phyloP scores from a whole-genome alignment of 2,329 filamentous ascomycete species.

The Cercospora sp. region DNA sequence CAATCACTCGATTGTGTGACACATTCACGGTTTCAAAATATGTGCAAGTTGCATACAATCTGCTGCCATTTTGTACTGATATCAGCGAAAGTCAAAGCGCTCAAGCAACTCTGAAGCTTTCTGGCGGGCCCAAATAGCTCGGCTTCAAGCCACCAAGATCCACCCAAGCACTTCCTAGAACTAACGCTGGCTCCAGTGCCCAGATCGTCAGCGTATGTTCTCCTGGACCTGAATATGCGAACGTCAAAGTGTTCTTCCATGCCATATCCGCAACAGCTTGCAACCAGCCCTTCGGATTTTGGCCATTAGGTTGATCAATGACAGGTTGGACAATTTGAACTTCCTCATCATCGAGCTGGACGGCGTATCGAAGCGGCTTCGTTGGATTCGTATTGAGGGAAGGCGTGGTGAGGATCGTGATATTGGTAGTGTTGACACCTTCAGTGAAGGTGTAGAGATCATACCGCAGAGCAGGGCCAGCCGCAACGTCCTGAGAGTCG shows the following conservation, averaged over 20 bases:
- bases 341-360: constrained; percentile 36
- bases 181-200: neutral
- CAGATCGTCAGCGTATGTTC: constrained; percentile 9
- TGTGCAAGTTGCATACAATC: no score
- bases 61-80: no score
- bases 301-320: constrained; percentile 5
- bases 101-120: neutral
- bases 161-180: neutral
- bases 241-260: neutral
- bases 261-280: constrained; percentile 4
- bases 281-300: neutral
- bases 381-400: constrained; percentile 34
- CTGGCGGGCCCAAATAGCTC: constrained; percentile 9
- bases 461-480: constrained; percentile 58
- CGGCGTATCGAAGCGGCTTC: constrained; percentile 42
- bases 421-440: constrained; percentile 38
- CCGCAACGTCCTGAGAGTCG: constrained; percentile 29
- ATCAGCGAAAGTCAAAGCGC: no score
- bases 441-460: constrained; percentile 30
- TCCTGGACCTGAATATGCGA: neutral
- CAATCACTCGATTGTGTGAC: no score
- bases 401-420: constrained; percentile 32
- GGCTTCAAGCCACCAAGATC: constrained; percentile 7
- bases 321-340: constrained; percentile 33
- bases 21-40: no score